phyloP scores from a whole-genome alignment of 78 protist species.

The Dictyostelium brefeldianum region DNA sequence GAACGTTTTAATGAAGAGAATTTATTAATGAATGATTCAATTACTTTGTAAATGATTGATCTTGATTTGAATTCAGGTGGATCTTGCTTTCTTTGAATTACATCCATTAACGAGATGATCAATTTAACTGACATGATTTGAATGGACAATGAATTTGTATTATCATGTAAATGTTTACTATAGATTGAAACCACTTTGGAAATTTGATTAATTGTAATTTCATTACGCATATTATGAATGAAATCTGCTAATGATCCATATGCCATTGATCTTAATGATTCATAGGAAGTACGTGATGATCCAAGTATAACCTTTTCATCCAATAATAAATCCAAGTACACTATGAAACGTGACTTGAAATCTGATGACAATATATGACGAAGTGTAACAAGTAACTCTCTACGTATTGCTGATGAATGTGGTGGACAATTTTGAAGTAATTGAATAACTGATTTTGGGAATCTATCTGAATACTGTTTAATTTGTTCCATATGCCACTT shows the following conservation, averaged over 20 bases:
- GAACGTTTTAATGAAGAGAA: conserved; percentile 75
- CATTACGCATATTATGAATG: conserved; percentile 90
- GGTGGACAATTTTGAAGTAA: conserved; percentile 89
- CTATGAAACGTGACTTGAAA: conserved; percentile 90
- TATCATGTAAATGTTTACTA: conserved; percentile 91
- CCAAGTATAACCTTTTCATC: conserved; percentile 91
- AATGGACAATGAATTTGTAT: conserved; percentile 84
- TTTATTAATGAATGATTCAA: conserved; percentile 89
- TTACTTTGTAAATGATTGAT: conserved; percentile 83
- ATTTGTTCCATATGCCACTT: conserved; percentile 78
- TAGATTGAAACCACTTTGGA: conserved; percentile 85
- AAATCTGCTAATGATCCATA: conserved; percentile 94
- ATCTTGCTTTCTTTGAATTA: conserved; percentile 69
- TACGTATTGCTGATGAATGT: conserved; percentile 88
- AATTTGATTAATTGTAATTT: conserved; percentile 85
- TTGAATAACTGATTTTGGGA: conserved; percentile 91
- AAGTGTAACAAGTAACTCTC: conserved; percentile 92
- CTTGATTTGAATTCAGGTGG: conserved; percentile 58
- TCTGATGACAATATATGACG: conserved; percentile 93
- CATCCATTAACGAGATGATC: conserved; percentile 92
- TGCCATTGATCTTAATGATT: conserved; percentile 93
- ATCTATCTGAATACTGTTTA: conserved; percentile 62
- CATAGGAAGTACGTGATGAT: conserved; percentile 70
- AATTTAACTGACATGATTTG: conserved; percentile 94
- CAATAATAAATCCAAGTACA: conserved; percentile 88